Conservation (phyloP, 208 protist species). For the Crithidia mellificae region DNA sequence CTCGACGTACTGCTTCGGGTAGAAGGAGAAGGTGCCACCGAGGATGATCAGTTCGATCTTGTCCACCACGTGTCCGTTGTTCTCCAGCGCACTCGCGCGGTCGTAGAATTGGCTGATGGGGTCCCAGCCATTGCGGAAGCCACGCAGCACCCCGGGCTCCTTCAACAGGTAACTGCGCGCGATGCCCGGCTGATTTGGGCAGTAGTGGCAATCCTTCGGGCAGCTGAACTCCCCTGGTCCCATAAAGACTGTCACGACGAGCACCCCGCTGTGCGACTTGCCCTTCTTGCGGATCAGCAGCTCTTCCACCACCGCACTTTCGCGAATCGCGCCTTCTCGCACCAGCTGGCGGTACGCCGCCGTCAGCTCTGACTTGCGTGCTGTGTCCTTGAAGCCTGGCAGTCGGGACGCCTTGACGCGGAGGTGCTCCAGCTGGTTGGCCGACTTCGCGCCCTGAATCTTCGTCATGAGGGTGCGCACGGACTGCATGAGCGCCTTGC, state of each 20-base stretch:
- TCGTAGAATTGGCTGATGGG: slow-evolving; percentile 91
- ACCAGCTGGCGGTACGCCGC: slow-evolving; percentile 85
- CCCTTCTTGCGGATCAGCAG: slow-evolving; percentile 83
- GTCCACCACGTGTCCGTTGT: slow-evolving; percentile 92
- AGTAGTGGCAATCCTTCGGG: slow-evolving; percentile 94
- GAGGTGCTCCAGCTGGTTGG: slow-evolving; percentile 70
- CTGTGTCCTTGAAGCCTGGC: slow-evolving; percentile 82
- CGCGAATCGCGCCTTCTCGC: slow-evolving; percentile 53
- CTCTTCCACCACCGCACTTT: slow-evolving; percentile 55
- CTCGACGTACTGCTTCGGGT: slow-evolving; percentile 95
- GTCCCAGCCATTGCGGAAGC: slow-evolving; percentile 90
- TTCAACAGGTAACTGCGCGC: slow-evolving; percentile 91
- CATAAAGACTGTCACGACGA: slow-evolving; percentile 94
- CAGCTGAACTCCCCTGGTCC: slow-evolving; percentile 91
- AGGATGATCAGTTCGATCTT: slow-evolving; percentile 99
- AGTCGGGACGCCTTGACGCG: slow-evolving; percentile 78
- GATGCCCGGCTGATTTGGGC: slow-evolving; percentile 91
- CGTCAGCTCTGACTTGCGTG: slow-evolving; percentile 86
- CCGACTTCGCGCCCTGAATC: slow-evolving; percentile 22
- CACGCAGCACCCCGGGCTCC: slow-evolving; percentile 91
- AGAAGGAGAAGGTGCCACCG: slow-evolving; percentile 99
- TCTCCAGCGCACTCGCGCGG: slow-evolving; percentile 86
- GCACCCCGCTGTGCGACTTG: slow-evolving; percentile 89
- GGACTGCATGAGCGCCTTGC: slow-evolving; percentile 64
- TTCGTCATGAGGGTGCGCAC: slow-evolving; percentile 58